A percentile compares a stretch with the other conserved stretches of the same genome.
These are phyloP conservation scores for Whalleya microplaca DNA, from an alignment of 2,329 filamentous ascomycete species.

Conservation along the genomic window DNA sequence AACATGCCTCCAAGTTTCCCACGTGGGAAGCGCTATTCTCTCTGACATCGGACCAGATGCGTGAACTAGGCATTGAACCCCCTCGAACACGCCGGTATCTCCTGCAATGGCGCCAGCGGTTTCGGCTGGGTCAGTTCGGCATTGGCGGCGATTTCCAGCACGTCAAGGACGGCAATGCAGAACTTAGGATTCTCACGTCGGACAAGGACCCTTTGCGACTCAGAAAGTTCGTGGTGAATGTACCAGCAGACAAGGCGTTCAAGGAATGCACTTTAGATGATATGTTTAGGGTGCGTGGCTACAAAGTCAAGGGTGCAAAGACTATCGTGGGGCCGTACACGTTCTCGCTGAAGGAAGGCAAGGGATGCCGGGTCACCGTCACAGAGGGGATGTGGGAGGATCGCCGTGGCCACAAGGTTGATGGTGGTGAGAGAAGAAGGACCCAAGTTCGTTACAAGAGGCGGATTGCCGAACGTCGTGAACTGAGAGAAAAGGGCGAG, in stretches of 20 bases:
- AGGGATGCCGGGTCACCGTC: conserved; percentile 68
- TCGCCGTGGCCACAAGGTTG: conserved; percentile 84
- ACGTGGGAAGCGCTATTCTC: conserved; percentile 91
- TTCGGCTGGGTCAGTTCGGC: conserved; percentile 76
- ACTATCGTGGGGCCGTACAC: conserved; percentile 78
- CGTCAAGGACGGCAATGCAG: conserved; percentile 57
- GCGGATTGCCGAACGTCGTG: conserved; percentile 77
- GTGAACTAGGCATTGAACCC: conserved; percentile 84
- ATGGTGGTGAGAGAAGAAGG: conserved; percentile 90
- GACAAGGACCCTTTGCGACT: conserved; percentile 42
- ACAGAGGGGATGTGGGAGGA: conserved; percentile 94
- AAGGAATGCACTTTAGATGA: conserved; percentile 40
- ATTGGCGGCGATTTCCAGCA: conserved; percentile 80
- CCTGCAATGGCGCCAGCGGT: conserved; percentile 84
- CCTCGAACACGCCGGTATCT: conserved; percentile 82
- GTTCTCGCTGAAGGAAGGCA: conserved; percentile 66
- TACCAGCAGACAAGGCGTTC: conserved; percentile 51
- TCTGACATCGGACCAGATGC: conserved; percentile 75
- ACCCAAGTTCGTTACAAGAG: conserved; percentile 87
- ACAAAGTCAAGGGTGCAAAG: conserved; percentile 69
- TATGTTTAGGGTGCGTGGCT: conserved; percentile 61
- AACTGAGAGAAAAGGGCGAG: conserved; percentile 49
- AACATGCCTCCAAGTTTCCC: conserved; percentile 84
- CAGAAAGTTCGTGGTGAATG: conserved; percentile 57
- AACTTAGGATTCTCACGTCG: conserved; percentile 39